Conservation (phyloP, 2,329 filamentous ascomycete genomes). For the Pleoardoris graminearum region DNA sequence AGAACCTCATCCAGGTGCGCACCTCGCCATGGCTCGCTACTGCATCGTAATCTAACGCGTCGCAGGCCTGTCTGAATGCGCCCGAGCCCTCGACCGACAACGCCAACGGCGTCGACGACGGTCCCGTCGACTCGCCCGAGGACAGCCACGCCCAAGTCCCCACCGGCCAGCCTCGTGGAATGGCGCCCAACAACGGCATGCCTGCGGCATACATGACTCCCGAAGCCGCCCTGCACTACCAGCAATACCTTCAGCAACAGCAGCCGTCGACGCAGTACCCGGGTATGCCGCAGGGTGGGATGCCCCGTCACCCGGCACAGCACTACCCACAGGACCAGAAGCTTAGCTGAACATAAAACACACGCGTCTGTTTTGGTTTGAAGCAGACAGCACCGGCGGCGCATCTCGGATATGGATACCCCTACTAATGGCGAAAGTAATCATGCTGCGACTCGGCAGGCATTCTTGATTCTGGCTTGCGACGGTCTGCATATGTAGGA, state of each 20-base stretch:
- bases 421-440: conserved; percentile 45
- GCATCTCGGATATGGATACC: conserved; percentile 46
- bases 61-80: conserved; percentile 93
- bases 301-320: conserved; percentile 64
- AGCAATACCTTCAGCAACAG: conserved; percentile 75
- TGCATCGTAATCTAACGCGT: conserved; percentile 39
- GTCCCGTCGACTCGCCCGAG: conserved; percentile 80
- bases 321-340: conserved; percentile 69
- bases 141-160: conserved; percentile 81
- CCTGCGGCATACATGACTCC: conserved; percentile 66
- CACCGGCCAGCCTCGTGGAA: conserved; percentile 67
- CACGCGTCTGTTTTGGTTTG: conserved; percentile 28
- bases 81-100: conserved; percentile 82
- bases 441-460: conserved; percentile 34
- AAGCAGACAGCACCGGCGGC: conserved; percentile 36
- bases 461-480: conserved; percentile 25
- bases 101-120: conserved; percentile 62
- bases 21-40: conserved; percentile 8
- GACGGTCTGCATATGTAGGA: conserved; percentile 24
- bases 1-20: conserved; percentile 96
- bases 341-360: conserved; percentile 41
- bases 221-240: conserved; percentile 76
- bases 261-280: conserved; percentile 68
- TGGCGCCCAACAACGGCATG: conserved; percentile 69
- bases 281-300: conserved; percentile 73